Percentiles rank a stretch among this genome's conserved stretches.
These are phyloP conservation scores for Parafenestella ontariensis DNA, from an alignment of 2,329 filamentous ascomycete species.

Conservation along the genomic window DNA sequence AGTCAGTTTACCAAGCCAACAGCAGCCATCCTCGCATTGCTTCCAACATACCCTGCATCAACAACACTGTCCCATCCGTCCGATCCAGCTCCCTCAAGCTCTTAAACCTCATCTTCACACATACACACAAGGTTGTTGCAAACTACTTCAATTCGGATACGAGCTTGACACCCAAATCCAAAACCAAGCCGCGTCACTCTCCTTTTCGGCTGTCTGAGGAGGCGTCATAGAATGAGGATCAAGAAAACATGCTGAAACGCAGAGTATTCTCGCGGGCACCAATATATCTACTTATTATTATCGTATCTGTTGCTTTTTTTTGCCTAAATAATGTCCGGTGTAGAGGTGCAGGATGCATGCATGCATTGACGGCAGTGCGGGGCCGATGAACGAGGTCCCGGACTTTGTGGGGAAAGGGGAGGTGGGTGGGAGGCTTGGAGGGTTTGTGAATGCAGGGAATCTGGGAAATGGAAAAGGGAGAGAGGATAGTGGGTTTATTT, in stretches of 20 bases:
- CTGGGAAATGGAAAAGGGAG: neutral
- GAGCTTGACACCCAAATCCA: slow-evolving; percentile 21
- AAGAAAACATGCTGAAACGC: slow-evolving; percentile 8
- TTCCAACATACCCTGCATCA: slow-evolving; percentile 38
- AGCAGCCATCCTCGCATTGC: no score
- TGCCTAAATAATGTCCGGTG: neutral
- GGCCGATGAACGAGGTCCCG: neutral
- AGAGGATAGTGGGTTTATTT: neutral
- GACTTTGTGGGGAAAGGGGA: neutral
- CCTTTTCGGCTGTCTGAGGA: slow-evolving; percentile 4
- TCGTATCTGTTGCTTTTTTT: neutral
- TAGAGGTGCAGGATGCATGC: neutral
- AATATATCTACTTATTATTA: neutral
- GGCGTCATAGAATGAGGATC: slow-evolving; percentile 12
- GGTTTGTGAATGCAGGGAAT: neutral
- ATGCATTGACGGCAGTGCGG: neutral
- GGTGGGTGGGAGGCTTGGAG: neutral
- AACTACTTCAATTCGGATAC: slow-evolving; percentile 22
- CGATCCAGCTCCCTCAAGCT: slow-evolving; percentile 47
- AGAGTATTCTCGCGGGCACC: neutral
- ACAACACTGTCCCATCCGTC: slow-evolving; percentile 50
- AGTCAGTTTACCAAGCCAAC: neutral
- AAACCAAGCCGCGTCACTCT: slow-evolving; percentile 17
- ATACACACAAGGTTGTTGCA: no score
- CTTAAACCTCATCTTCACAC: slow-evolving; percentile 37